phyloP scores from a whole-genome alignment of 2,329 filamentous ascomycete genomes.

The Diaporthe citri region DNA sequence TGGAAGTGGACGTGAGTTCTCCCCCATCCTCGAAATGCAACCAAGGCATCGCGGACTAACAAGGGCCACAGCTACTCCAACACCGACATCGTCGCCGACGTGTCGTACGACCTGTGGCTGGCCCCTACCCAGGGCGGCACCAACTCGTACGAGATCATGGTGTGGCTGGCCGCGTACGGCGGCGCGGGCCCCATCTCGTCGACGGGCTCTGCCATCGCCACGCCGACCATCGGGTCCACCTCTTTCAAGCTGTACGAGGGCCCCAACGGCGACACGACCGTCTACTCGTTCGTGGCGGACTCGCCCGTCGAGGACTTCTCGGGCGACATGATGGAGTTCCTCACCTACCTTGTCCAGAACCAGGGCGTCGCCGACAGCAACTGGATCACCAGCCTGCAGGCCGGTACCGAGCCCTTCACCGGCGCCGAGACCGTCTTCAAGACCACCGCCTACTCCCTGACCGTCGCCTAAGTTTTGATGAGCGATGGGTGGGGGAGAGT shows the following conservation, averaged over 20 bases:
- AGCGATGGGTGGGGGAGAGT: not conserved
- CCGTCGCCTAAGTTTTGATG: slow-evolving; percentile 27
- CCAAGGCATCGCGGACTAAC: not conserved
- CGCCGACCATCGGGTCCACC: slow-evolving; percentile 63
- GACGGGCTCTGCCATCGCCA: slow-evolving; percentile 65
- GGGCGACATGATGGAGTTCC: slow-evolving; percentile 69
- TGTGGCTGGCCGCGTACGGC: slow-evolving; percentile 71
- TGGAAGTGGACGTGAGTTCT: slow-evolving; percentile 54
- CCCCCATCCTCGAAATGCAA: not conserved
- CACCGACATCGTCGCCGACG: slow-evolving; percentile 61
- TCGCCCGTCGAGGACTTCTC: slow-evolving; percentile 64
- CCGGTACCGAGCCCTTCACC: slow-evolving; percentile 69
- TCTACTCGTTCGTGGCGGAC: slow-evolving; percentile 66
- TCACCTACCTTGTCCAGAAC: slow-evolving; percentile 64
- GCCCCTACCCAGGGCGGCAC: slow-evolving; percentile 56
- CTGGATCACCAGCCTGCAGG: slow-evolving; percentile 65
- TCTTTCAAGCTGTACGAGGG: slow-evolving; percentile 72
- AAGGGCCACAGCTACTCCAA: slow-evolving; percentile 50
- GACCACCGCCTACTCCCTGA: slow-evolving; percentile 41
- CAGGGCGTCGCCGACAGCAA: slow-evolving; percentile 62
- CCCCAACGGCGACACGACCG: slow-evolving; percentile 69
- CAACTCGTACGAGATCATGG: slow-evolving; percentile 73
- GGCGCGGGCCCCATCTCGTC: slow-evolving; percentile 70
- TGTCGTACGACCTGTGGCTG: slow-evolving; percentile 73
- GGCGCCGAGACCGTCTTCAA: slow-evolving; percentile 53